Evolutionary conservation across 192 early-diverging fungal genomes (phyloP).

Genomic region (Pecoramyces ruminantium): DNA sequence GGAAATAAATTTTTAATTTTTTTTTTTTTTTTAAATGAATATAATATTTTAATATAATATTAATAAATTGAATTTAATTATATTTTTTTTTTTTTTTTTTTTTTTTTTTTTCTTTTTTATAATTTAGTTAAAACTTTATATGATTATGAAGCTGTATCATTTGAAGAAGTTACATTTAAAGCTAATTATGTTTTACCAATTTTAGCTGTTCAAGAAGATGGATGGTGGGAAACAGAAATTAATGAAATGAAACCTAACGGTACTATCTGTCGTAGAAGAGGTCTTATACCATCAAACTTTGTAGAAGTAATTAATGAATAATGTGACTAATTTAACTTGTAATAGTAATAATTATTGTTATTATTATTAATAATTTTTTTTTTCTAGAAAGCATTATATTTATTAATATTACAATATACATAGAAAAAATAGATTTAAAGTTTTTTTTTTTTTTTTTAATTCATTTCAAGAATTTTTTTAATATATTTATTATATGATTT

Average conservation of each 20-base stretch:
- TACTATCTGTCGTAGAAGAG: background rate
- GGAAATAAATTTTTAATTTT: too few relatives aligned
- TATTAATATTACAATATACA: too few relatives aligned
- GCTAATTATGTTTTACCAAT: background rate
- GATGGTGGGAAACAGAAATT: background rate
- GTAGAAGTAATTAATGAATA: background rate
- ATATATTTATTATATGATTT: too few relatives aligned
- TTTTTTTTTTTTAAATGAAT: too few relatives aligned
- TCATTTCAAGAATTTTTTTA: too few relatives aligned
- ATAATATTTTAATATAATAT: too few relatives aligned
- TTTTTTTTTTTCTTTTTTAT: background rate
- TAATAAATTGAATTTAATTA: too few relatives aligned
- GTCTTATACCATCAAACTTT: background rate
- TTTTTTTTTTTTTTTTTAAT: too few relatives aligned
- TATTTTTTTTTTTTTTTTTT: background rate
- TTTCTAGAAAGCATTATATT: too few relatives aligned
- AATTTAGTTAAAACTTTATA: background rate
- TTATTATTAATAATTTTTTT: too few relatives aligned
- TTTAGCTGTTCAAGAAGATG: background rate
- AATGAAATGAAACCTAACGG: background rate
- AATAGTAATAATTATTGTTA: too few relatives aligned
- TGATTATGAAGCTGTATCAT: background rate
- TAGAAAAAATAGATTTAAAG: too few relatives aligned
- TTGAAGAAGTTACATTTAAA: background rate
- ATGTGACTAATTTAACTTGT: background rate